These are phyloP conservation scores for Triadica sebifera DNA, from an alignment of 345 rosid species.

Conservation along the genomic window DNA sequence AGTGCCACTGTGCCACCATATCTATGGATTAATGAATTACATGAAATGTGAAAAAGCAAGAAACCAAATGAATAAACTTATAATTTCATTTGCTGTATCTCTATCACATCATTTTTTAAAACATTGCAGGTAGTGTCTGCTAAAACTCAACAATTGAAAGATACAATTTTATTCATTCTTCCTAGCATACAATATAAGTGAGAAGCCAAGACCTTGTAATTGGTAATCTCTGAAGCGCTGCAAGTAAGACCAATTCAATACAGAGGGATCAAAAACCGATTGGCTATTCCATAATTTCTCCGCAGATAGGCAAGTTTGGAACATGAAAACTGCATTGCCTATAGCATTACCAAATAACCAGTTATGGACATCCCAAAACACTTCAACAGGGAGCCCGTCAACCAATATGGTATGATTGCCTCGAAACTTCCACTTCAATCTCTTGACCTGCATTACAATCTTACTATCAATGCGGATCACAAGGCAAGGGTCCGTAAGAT, in stretches of 20 bases:
- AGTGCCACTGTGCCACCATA: not conserved
- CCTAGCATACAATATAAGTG: conserved; percentile 64
- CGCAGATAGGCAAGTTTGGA: conserved; percentile 60
- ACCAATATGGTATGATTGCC: conserved; percentile 82
- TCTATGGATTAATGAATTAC: not conserved
- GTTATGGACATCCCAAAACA: conserved; percentile 90
- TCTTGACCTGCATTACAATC: conserved; percentile 71
- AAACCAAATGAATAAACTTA: conserved; percentile 14
- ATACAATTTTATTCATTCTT: conserved; percentile 52
- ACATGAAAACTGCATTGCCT: conserved; percentile 88
- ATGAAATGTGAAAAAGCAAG: not conserved
- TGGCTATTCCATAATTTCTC: conserved; percentile 41
- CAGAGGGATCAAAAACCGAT: conserved; percentile 44
- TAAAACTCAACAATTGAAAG: conserved; percentile 11
- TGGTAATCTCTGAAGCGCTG: conserved; percentile 48
- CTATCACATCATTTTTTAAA: conserved; percentile 21
- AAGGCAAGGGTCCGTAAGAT: conserved; percentile 64
- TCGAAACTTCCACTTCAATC: conserved; percentile 90
- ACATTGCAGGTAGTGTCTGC: conserved; percentile 16
- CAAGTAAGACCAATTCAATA: conserved; percentile 40
- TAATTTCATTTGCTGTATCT: conserved; percentile 26
- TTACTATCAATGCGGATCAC: conserved; percentile 72
- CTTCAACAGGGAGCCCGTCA: conserved; percentile 80
- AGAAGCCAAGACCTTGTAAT: conserved; percentile 66
- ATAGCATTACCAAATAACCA: conserved; percentile 82